Evolutionary conservation across 371 early-diverging fungal species (phyloP), one percentile per base, ranked within the genome.

Genomic region (Phascolomyces articulosus): DNA sequence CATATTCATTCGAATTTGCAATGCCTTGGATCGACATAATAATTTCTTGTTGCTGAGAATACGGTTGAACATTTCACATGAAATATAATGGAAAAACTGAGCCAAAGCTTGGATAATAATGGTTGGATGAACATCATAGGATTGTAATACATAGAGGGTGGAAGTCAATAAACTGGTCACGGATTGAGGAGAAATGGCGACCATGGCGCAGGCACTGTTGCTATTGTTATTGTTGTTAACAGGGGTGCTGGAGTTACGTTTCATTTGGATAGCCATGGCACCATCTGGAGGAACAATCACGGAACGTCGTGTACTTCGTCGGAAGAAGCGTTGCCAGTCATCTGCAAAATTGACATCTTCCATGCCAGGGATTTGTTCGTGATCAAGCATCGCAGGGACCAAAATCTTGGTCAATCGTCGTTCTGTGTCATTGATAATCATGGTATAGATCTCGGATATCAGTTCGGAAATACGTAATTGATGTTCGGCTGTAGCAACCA

Each of bases 1-100:
- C 47, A 95, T 62, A 68, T 95, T 96, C 77, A 93, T 84, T 28
- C 91, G 89, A 27, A 94, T 87, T 73, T 90, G 92, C 65, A 93
- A 74, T 1, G 95, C 95, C 55, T 87, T 85, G 24, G 90, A 84
- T 16, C 95, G 90, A 65, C 88, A 88, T 65, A 91, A 85, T 41
- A 88, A 85, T 51, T 89, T 87, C 63, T 89, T 85, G 66, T 81
- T 86, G 21, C 87, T 80, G 65, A 95, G 67, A 68, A 96, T 89
- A 18, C 86, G 86, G 71, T 96, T 95, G 73, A 96, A 94, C 41
- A 91, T 69, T 67, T 90, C 91, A 60, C 87, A 80, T 21, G 89
- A 85, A 27, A 93, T 74, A 71, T 79, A 89, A 71, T 91, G 87
- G 64, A 94, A 80, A 44, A 93, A 68, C 69, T 95, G 94, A 16